Evolutionary conservation across 1,284 basidiomycete species (phyloP).

Genomic region (Ustilago tritici): DNA sequence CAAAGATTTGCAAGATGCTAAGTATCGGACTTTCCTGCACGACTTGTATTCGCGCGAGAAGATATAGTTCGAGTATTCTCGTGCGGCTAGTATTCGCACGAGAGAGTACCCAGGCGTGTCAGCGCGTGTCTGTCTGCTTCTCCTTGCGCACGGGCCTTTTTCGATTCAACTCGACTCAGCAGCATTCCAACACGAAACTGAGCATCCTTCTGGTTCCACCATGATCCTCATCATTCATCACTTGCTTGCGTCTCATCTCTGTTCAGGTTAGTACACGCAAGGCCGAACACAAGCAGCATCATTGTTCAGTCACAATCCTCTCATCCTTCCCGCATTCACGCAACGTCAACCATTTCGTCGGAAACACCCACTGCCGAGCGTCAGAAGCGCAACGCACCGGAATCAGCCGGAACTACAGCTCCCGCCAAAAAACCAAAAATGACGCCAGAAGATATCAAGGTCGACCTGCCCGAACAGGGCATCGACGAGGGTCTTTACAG

Average conservation of each 20-base stretch:
- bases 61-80: too few relatives aligned
- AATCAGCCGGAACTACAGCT: constrained; percentile 2
- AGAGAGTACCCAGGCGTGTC: too few relatives aligned
- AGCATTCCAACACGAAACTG: constrained; percentile 2
- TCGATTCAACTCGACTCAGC: constrained; percentile 15
- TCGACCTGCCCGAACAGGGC: constrained; percentile 51
- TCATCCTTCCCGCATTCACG: neutral
- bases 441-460: constrained; percentile 54
- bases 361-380: constrained; percentile 3
- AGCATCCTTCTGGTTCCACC: neutral
- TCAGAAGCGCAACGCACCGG: constrained; percentile 1
- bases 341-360: neutral
- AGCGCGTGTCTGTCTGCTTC: neutral
- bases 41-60: too few relatives aligned
- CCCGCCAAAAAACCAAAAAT: constrained; percentile 16
- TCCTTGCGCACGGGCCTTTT: constrained; percentile 10
- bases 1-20: too few relatives aligned
- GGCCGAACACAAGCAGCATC: neutral
- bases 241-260: neutral
- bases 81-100: too few relatives aligned
- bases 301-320: neutral
- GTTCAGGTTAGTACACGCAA: neutral
- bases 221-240: neutral
- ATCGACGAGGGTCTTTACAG: constrained; percentile 66
- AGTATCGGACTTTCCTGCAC: too few relatives aligned